Base-by-base conservation (phyloP, 768 basidiomycete genomes). In the Trametes elegans region DNA sequence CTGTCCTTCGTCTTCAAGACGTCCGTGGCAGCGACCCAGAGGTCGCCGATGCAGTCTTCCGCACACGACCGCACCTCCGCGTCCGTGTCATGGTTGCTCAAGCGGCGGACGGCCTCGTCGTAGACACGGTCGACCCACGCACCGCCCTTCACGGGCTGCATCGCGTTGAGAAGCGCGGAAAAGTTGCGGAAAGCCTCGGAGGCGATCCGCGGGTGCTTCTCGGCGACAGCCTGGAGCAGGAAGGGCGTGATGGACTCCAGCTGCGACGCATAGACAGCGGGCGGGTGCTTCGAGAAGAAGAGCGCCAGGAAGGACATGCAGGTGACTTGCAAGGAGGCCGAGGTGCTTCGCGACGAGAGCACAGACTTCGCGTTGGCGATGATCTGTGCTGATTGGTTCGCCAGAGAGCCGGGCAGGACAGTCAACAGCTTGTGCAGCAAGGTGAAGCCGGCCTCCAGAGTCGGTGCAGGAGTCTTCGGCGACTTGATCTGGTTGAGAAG, bases 111-210 rank as follows among this genome's bases (percentile, higher is more conserved):
- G 9, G 91, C 86, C 58, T 92, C 85, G 7, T 80, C 74, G 68
- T 95, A 97, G 3, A 97, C 76, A 9, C 74, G 64, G 50, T 90
- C 82, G 5, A 82, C 70, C 90, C 90, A 93, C 14, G 83, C 81
- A 6, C 70, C 73, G 51, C 75, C 66, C 59, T 82, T 83, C 42
- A 88, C 69, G 1, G 92, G 92, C 43, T 87, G 85, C 34, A 88
- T 72, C 2, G 89, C 79, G 58, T 81, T 85, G 27, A 97, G 77
- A 7, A 99, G 74, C 2, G 93, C 79, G 2, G 93, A 92, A 63
- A 92, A 93, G 2, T 87, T 88, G 32, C 84, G 82, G 79, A 98
- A 93, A 0, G 93, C 81, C 64, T 95, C 93, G 2, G 93, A 85
- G 5, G 85, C 87, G 56, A 98, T 82, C 56, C 93, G 86, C 31